These are phyloP conservation scores for Magnusiomyces paraingens DNA, from an alignment of 1,139 yeast genomes.

Conservation along the genomic window DNA sequence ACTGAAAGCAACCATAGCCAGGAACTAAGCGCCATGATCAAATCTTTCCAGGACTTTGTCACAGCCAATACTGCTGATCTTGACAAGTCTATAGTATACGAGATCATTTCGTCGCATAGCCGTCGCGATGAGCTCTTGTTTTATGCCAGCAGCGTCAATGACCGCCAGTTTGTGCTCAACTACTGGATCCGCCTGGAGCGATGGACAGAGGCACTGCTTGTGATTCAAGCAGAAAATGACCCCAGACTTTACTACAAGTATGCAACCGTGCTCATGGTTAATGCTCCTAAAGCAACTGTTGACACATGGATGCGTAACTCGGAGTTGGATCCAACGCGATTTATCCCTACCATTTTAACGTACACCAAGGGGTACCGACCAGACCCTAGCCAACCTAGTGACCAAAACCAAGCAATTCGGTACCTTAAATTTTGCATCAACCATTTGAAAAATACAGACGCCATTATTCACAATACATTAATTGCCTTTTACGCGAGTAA, in stretches of 20 bases:
- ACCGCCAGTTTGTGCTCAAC: constrained; percentile 60
- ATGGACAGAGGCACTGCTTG: constrained; percentile 68
- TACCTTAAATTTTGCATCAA: constrained; percentile 57
- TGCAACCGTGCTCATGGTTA: constrained; percentile 60
- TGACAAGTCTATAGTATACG: constrained; percentile 64
- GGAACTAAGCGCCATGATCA: constrained; percentile 19
- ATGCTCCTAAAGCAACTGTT: constrained; percentile 63
- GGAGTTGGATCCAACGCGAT: constrained; percentile 48
- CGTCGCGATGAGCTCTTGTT: constrained; percentile 55
- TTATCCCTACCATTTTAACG: constrained; percentile 70
- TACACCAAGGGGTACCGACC: constrained; percentile 37
- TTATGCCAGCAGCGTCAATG: constrained; percentile 64
- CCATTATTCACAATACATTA: constrained; percentile 62
- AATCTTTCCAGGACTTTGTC: constrained; percentile 49
- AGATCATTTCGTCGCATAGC: constrained; percentile 62
- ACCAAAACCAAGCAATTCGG: constrained; percentile 57
- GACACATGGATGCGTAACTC: constrained; percentile 68
- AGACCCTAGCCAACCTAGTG: constrained; percentile 19
- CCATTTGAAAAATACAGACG: constrained; percentile 43
- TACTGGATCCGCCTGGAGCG: constrained; percentile 62
- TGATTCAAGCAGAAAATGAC: constrained; percentile 47
- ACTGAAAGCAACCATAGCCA: constrained; percentile 21
- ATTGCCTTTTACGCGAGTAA: constrained; percentile 65
- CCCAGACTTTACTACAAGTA: constrained; percentile 53
- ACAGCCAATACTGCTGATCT: constrained; percentile 42